These are phyloP conservation scores for Aspergillus ostianus DNA, from an alignment of 495 filamentous ascomycete genomes.

Conservation along the genomic window DNA sequence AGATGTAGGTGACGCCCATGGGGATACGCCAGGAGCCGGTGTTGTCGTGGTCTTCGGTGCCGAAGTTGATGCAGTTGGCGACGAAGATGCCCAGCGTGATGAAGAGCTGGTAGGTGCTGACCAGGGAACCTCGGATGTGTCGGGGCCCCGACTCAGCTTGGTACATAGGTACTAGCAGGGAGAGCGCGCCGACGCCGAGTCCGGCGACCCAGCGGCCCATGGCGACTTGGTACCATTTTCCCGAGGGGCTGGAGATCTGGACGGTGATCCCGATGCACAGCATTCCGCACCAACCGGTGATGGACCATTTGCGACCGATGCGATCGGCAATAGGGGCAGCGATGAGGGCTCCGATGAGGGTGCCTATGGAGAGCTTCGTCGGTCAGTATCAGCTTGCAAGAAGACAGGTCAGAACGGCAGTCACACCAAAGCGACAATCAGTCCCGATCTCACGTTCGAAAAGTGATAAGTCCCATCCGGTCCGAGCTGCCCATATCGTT, in stretches of 20 bases:
- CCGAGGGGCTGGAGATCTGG: constrained; percentile 55
- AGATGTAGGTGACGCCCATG: constrained; percentile 74
- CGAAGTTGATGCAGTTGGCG: constrained; percentile 77
- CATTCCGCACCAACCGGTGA: constrained; percentile 54
- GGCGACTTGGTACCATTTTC: constrained; percentile 52
- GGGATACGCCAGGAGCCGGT: constrained; percentile 71
- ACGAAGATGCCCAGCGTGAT: constrained; percentile 83
- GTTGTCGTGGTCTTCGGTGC: constrained; percentile 49
- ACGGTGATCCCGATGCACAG: constrained; percentile 62
- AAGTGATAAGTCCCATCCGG: constrained; percentile 38
- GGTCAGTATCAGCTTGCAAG: not conserved
- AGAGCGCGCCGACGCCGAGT: constrained; percentile 64
- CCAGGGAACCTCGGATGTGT: constrained; percentile 62
- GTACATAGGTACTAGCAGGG: constrained; percentile 69
- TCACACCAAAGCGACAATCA: constrained; percentile 50
- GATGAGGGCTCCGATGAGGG: constrained; percentile 62
- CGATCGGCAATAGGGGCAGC: constrained; percentile 54
- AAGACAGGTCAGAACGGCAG: not conserved
- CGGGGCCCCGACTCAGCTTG: constrained; percentile 64
- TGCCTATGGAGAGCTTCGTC: constrained; percentile 58
- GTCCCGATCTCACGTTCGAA: constrained; percentile 48
- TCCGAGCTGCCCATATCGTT: constrained; percentile 40
- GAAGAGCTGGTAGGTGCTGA: constrained; percentile 75
- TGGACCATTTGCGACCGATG: constrained; percentile 51
- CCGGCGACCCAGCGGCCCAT: constrained; percentile 58